These are phyloP conservation scores for Sporothrix pallida DNA, from an alignment of 2,329 filamentous ascomycete genomes.

Conservation along the genomic window DNA sequence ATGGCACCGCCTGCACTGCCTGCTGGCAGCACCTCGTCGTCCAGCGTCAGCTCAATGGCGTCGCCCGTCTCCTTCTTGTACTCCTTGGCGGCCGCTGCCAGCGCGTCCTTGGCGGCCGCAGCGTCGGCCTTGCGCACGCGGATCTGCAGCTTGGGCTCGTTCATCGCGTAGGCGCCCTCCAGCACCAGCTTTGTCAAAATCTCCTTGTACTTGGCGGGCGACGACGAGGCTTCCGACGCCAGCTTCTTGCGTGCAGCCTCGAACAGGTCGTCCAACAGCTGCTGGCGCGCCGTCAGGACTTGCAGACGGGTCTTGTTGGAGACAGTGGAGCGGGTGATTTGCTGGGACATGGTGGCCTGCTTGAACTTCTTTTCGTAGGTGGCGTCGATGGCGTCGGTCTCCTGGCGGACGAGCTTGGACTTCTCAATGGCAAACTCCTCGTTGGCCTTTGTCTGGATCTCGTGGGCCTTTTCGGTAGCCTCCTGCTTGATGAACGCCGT, in stretches of 20 bases:
- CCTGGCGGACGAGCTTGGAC: constrained; percentile 95
- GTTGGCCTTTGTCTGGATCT: constrained; percentile 98
- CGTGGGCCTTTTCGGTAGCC: constrained; percentile 92
- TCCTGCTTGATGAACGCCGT: constrained; percentile 99
- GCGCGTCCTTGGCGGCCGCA: constrained; percentile 73
- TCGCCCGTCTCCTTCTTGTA: constrained; percentile 80
- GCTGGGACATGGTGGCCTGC: constrained; percentile 96
- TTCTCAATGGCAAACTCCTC: constrained; percentile 99
- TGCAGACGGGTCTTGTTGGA: constrained; percentile 94
- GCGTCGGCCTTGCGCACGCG: constrained; percentile 78
- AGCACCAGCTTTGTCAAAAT: constrained; percentile 82
- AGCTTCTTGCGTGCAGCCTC: constrained; percentile 78
- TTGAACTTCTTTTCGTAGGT: constrained; percentile 99
- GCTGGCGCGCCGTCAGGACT: constrained; percentile 85
- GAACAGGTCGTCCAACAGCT: constrained; percentile 89
- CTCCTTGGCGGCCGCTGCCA: constrained; percentile 76
- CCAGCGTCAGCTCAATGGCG: constrained; percentile 72
- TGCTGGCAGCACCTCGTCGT: constrained; percentile 74
- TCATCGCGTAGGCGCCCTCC: constrained; percentile 87
- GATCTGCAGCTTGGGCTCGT: constrained; percentile 77
- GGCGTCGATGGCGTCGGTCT: constrained; percentile 89
- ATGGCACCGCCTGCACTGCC: constrained; percentile 79
- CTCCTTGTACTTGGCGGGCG: constrained; percentile 74
- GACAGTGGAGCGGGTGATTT: constrained; percentile 95
- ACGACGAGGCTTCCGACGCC: constrained; percentile 64